Percentiles rank a stretch among this genome's conserved stretches.
Evolutionary conservation across 495 filamentous ascomycete genomes (phyloP).

Genomic region (Pyrenula massariospora): DNA sequence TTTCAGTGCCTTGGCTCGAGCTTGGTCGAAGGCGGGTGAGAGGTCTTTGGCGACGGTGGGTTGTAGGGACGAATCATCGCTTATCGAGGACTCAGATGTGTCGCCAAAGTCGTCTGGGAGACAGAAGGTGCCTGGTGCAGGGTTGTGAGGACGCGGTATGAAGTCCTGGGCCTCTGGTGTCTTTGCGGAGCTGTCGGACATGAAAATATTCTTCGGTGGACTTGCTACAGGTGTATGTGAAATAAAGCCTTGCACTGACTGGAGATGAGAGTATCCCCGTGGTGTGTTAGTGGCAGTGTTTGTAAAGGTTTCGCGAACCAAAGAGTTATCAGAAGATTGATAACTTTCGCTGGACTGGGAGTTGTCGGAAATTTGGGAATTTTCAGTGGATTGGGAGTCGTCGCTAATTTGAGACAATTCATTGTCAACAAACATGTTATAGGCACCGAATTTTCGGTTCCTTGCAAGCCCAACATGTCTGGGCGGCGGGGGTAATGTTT

Average conservation of each 20-base stretch:
- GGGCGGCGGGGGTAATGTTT: too few species aligned
- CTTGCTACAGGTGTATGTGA: too few species aligned
- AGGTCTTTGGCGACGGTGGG: too few species aligned
- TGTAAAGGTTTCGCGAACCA: neutral
- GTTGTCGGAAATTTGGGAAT: neutral
- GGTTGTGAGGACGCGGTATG: neutral
- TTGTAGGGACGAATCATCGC: neutral
- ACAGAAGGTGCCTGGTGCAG: neutral
- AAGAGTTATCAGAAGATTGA: neutral
- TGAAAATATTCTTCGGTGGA: neutral
- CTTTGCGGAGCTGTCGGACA: neutral
- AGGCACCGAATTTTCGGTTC: neutral
- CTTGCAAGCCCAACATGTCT: neutral
- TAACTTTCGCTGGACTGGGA: neutral
- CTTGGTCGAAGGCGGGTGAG: neutral
- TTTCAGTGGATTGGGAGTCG: too few species aligned
- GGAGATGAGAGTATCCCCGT: too few species aligned
- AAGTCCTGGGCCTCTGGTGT: neutral
- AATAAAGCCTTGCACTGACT: too few species aligned
- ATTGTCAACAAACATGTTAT: neutral
- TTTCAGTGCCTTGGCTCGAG: neutral
- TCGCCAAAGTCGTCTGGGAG: neutral
- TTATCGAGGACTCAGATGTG: neutral
- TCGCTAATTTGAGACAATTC: neutral
- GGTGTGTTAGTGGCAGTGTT: neutral